phyloP scores from a whole-genome alignment of 75 land plant genomes.

The Cupressus sempervirens region DNA sequence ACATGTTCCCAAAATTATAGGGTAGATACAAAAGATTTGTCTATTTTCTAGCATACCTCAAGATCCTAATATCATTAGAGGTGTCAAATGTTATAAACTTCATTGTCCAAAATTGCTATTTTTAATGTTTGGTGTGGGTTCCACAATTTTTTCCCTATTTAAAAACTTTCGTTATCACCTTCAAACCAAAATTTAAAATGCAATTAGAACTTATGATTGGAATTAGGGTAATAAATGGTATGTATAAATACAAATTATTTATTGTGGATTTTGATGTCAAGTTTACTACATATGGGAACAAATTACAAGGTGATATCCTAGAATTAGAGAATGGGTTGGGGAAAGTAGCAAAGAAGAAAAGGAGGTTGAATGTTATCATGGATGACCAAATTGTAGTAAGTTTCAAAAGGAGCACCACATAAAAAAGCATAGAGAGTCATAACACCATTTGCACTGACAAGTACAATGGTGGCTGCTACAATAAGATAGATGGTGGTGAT shows the following conservation, averaged over 20 bases:
- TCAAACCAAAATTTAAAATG: background rate
- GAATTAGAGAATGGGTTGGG: constrained; percentile 75
- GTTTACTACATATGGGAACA: constrained; percentile 63
- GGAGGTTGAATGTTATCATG: constrained; percentile 22
- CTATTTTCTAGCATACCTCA: background rate
- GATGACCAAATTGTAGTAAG: constrained; percentile 45
- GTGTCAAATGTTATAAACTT: background rate
- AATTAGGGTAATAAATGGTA: background rate
- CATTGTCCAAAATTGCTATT: background rate
- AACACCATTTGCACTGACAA: background rate
- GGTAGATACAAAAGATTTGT: background rate
- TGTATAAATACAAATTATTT: background rate
- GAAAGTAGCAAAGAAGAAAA: constrained; percentile 48
- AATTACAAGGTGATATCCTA: constrained; percentile 65
- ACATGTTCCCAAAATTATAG: background rate
- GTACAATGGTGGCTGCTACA: background rate
- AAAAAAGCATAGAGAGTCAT: constrained; percentile 3
- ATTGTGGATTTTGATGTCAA: constrained; percentile 5
- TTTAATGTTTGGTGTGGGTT: background rate
- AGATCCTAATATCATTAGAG: background rate
- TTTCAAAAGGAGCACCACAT: background rate
- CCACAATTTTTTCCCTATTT: background rate
- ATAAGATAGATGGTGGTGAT: background rate
- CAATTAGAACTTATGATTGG: background rate
- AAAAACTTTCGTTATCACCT: background rate